Evolutionary conservation across 1,139 yeast species (phyloP).

Genomic region (Kodamaea sp.): DNA sequence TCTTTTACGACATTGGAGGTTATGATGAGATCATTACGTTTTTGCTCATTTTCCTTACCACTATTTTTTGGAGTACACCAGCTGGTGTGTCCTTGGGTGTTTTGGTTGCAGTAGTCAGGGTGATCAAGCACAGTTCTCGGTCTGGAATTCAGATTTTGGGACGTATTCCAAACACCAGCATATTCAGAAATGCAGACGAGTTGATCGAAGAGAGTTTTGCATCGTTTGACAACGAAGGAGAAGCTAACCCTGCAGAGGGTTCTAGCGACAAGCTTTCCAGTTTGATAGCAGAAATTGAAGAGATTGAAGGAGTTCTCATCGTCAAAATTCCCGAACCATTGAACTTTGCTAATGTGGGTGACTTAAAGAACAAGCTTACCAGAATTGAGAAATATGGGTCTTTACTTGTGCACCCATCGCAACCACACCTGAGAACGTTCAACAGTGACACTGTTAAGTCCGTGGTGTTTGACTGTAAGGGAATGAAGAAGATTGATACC

Average conservation of each 20-base stretch:
- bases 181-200: constrained; percentile 38
- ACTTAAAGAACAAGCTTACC: constrained; percentile 25
- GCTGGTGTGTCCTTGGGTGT: constrained; percentile 36
- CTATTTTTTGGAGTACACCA: constrained; percentile 34
- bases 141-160: constrained; percentile 38
- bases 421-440: constrained; percentile 28
- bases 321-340: constrained; percentile 34
- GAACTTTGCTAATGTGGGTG: constrained; percentile 32
- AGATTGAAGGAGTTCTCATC: constrained; percentile 33
- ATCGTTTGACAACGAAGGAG: constrained; percentile 11
- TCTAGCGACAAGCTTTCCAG: constrained; percentile 17
- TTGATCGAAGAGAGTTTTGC: constrained; percentile 35
- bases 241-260: constrained; percentile 7
- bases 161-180: constrained; percentile 31
- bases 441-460: constrained; percentile 22
- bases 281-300: constrained; percentile 31
- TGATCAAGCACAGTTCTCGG: constrained; percentile 29
- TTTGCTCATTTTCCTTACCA: constrained; percentile 22
- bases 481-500: constrained; percentile 34
- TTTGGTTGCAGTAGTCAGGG: constrained; percentile 28
- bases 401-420: constrained; percentile 32
- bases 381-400: constrained; percentile 32
- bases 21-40: constrained; percentile 33
- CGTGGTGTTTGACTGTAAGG: constrained; percentile 35
- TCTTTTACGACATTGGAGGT: constrained; percentile 33